Evolutionary conservation across 2,329 filamentous ascomycete species (phyloP).

Genomic region (Alternaria arbusti): DNA sequence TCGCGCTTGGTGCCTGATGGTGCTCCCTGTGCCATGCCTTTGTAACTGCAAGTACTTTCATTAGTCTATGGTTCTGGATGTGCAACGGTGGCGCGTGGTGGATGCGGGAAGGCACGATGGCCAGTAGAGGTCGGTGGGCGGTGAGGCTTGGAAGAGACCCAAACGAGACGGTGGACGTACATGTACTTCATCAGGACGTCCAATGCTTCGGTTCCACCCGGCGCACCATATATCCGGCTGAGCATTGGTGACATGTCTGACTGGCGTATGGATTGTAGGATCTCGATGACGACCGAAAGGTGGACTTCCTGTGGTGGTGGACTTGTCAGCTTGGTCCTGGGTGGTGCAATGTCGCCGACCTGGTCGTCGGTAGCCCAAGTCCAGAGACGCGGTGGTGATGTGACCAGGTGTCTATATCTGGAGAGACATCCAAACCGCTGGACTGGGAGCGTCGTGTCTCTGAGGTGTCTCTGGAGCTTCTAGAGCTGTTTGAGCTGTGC

Average conservation of each 20-base stretch:
- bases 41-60: constrained; percentile 67
- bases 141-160: background rate
- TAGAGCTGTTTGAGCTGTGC: constrained; percentile 2
- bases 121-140: background rate
- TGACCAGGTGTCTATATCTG: constrained; percentile 19
- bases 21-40: constrained; percentile 72
- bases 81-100: background rate
- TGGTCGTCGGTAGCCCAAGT: constrained; percentile 31
- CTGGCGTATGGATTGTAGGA: constrained; percentile 94
- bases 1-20: constrained; percentile 44
- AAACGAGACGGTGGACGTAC: constrained; percentile 59
- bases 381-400: constrained; percentile 29
- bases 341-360: constrained; percentile 27
- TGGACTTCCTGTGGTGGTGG: constrained; percentile 72
- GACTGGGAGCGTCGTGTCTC: constrained; percentile 8
- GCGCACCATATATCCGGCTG: constrained; percentile 76
- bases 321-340: constrained; percentile 36
- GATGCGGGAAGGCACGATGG: background rate
- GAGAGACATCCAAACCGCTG: constrained; percentile 31
- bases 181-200: constrained; percentile 98
- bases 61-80: constrained; percentile 20
- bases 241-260: constrained; percentile 93
- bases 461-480: background rate
- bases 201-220: constrained; percentile 81
- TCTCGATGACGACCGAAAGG: constrained; percentile 86